Evolutionary conservation across 2,329 filamentous ascomycete species (phyloP), one percentile per base, ranked within the genome.

Genomic region (Macrophomina pseudophaseolina): DNA sequence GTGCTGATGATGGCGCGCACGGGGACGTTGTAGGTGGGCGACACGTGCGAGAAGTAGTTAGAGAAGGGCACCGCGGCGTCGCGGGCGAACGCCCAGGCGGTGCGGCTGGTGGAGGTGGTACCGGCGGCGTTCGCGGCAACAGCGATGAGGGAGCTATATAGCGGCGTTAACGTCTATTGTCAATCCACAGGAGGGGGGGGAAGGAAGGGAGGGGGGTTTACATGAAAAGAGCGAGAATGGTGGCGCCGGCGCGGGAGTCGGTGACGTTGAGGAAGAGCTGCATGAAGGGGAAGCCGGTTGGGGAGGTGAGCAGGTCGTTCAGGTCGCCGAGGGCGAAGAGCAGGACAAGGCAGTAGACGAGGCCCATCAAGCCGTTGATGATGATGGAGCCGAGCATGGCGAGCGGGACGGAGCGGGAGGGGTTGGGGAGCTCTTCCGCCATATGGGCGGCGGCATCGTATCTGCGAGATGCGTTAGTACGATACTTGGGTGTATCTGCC

Each of bases 291-390:
- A 81, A 81, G 0, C 81, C 82, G 0, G 79, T 82, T 0, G 77
- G 74, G 0, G 80, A 81, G 0, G 73, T 56, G 2, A 83, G 73
- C 3, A 84, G 71, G 0, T 71, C 69, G 0, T 80, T 72, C 1
- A 84, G 73, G 23, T 78, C 72, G 0, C 80, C 80, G 0, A 82
- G 76, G 0, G 76, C 80, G 71, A 80, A 85, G 1, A 84, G 73
- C 0, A 85, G 71, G 5, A 83, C 72, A 63, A 82, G 74, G 38
- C 74, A 75, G 68, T 79, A 83, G 3, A 74, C 73, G 1, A 84
- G 73, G 3, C 82, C 83, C 56, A 84, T 77, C 0, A 84, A 58
- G 0, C 82, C 82, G 59, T 85, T 85, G 44, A 82, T 71, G 0
- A 76, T 62, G 2, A 76, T 72, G 6, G 72, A 74, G 12, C 73